Base-by-base conservation (phyloP, 2,329 filamentous ascomycete species). In the Microcyclosporella mali region DNA sequence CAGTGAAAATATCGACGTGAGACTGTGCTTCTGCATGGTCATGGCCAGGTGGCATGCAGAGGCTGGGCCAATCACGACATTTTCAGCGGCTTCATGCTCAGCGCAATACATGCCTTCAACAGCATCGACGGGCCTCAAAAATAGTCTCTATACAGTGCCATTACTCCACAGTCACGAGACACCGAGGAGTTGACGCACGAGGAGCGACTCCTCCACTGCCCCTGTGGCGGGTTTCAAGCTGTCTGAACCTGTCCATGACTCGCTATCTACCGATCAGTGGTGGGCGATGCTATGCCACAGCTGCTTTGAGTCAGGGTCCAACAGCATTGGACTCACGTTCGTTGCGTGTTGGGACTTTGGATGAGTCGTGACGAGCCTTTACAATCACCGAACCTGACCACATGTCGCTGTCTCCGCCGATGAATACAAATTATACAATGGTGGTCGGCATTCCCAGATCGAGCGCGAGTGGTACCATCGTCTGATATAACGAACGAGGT, bases 251-350 rank as follows among this genome's bases (percentile, higher is more conserved):
- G 36, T 3, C 30, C 41, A 40, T 44, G 41, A 44, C 41, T 44
- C 41, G 41, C 14, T 6, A 12, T 12, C 29, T 11, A 31, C 16
- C 31, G 41, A 44, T 44, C 41, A 34, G 19, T 36, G 35, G 19
- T 15, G 35, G 19, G 40, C 40, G 41, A 44, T 34, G 36, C 14
- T 39, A 44, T 44, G 37, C 35, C 41, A 33, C 41, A 44, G 21
- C 17, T 28, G 9, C 6, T 9, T 25, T 29, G 41, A 43, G 41
- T 39, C 41, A 44, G 36, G 14, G 35, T 15, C 30, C 28, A 36
- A 36, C 33, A 44, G 35, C 41, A 38, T 30, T 40, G 31, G 41
- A 30, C 31, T 36, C 37, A 19, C n/a, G n/a, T 16, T 19, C 25
- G 15, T 17, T 28, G 33, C 19, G 16, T 12, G 18, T 30, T 30